These are phyloP conservation scores for Sphagnum tenellum DNA, from an alignment of 225 moss, liverwort and hornwort species.

Conservation along the genomic window DNA sequence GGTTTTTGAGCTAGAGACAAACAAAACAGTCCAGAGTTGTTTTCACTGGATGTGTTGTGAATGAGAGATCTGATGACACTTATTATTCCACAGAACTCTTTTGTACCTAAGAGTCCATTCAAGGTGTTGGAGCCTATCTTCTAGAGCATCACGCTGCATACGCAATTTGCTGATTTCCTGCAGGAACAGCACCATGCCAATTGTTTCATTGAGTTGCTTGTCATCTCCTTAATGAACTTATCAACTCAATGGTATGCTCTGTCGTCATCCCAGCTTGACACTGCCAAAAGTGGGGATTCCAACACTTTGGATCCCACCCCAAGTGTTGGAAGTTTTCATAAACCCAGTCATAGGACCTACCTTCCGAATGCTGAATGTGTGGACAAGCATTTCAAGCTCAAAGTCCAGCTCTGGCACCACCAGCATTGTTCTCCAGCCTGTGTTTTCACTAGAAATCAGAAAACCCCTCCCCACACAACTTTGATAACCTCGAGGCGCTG, in stretches of 20 bases:
- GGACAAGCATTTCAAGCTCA: conserved; percentile 57
- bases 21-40: not conserved
- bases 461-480: not conserved
- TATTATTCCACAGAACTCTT: not conserved
- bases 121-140: conserved; percentile 43
- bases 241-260: too few relatives aligned
- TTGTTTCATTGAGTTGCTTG: not conserved
- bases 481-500: too few relatives aligned
- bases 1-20: not conserved
- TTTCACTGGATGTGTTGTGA: not conserved
- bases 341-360: conserved; percentile 14
- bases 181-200: not conserved
- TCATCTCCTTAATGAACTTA: not conserved
- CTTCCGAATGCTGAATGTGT: conserved; percentile 60
- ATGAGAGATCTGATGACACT: not conserved
- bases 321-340: not conserved
- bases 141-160: conserved; percentile 30
- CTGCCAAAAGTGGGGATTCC: too few relatives aligned
- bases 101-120: conserved; percentile 49
- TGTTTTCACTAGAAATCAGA: not conserved
- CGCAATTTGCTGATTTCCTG: conserved; percentile 48
- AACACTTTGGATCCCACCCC: too few relatives aligned
- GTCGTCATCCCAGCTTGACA: too few relatives aligned
- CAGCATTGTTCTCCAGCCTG: conserved; percentile 99
- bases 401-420: conserved; percentile 83